phyloP scores from a whole-genome alignment of 148 eudicot species.

The Mesembryanthemum crystallinum region DNA sequence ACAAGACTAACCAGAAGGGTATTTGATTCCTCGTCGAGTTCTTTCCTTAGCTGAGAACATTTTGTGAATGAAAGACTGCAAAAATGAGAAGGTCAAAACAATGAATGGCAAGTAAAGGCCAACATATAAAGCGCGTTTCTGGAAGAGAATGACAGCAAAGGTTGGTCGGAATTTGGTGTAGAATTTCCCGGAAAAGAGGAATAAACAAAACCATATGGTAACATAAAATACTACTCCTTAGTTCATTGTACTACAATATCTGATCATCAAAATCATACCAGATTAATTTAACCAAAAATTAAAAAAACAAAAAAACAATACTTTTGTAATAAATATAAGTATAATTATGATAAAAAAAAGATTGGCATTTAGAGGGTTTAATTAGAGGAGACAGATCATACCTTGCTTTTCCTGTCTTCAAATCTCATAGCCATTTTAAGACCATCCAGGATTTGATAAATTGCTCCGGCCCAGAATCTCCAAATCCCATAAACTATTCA shows the following conservation, averaged over 20 bases:
- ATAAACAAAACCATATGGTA: constrained; percentile 3
- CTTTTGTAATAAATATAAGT: no score
- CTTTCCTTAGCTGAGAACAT: constrained; percentile 41
- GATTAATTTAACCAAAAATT: not conserved
- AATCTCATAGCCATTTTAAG: constrained; percentile 32
- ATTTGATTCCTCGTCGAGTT: constrained; percentile 32
- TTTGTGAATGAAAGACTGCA: constrained; percentile 50
- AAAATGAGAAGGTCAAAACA: constrained; percentile 16
- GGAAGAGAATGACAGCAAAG: constrained; percentile 19
- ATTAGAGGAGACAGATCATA: constrained; percentile 10
- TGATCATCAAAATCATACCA: not conserved
- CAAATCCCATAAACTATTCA: constrained; percentile 34
- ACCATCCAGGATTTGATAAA: constrained; percentile 29
- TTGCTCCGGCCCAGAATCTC: constrained; percentile 30
- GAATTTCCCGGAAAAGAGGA: constrained; percentile 21
- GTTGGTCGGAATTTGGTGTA: constrained; percentile 21
- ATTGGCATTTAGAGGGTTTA: not conserved
- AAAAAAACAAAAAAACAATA: not conserved
- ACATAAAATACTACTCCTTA: not conserved
- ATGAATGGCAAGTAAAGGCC: constrained; percentile 13
- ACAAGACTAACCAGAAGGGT: constrained; percentile 37
- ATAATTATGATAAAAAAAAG: not conserved
- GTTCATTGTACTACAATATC: not conserved
- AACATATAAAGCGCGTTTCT: constrained; percentile 26
- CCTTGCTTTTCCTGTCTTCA: constrained; percentile 40